Conservation (phyloP, 371 early-diverging fungal species). For the Apophysomyces sp. region DNA sequence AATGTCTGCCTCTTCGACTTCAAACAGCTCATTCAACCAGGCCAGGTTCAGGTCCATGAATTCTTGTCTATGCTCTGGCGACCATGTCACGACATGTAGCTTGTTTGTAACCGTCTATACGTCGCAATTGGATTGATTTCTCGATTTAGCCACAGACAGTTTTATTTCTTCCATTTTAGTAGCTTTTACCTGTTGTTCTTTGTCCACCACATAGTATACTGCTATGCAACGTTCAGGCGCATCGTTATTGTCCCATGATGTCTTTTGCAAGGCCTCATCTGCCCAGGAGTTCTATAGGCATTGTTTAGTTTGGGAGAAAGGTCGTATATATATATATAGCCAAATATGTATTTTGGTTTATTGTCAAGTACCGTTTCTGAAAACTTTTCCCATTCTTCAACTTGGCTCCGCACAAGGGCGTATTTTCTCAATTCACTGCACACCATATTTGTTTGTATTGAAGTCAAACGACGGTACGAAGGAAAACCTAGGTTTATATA, state of each 20-base stretch:
- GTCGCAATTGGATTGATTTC: not conserved
- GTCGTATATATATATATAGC: not conserved
- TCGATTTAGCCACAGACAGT: too few relatives aligned
- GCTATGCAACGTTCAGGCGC: constrained; percentile 7
- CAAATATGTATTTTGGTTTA: too few relatives aligned
- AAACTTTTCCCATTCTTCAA: constrained; percentile 15
- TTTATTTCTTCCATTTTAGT: not conserved
- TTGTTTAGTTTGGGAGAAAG: too few relatives aligned
- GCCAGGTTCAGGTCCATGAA: constrained; percentile 14
- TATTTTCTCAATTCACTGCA: constrained; percentile 6
- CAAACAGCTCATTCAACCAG: constrained; percentile 13
- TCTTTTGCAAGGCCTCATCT: constrained; percentile 2
- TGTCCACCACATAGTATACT: constrained; percentile 14
- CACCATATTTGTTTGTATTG: constrained; percentile 4
- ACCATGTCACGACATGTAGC: constrained; percentile 11
- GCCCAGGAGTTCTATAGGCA: not conserved
- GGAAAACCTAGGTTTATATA: too few relatives aligned
- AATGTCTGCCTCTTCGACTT: constrained; percentile 13
- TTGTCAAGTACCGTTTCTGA: not conserved
- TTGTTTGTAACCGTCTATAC: not conserved
- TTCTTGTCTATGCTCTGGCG: constrained; percentile 9
- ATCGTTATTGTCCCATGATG: not conserved
- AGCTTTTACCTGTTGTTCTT: not conserved
- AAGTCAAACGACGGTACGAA: too few relatives aligned
- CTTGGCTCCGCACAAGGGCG: constrained; percentile 11